Evolutionary conservation across 768 basidiomycete species (phyloP).

Genomic region (Lentinula aciculospora): DNA sequence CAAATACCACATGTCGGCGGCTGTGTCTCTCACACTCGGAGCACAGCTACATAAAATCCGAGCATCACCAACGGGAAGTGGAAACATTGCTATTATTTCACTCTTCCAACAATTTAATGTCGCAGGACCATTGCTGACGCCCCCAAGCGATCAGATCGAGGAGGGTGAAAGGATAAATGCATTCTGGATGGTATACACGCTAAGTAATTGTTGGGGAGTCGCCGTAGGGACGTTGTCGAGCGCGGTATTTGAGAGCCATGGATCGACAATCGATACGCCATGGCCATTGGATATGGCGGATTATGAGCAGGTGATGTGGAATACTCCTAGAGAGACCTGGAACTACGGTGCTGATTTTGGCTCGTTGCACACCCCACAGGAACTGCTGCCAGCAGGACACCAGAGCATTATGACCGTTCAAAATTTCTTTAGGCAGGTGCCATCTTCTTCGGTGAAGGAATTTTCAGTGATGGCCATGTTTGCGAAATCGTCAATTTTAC

Average conservation of each 20-base stretch:
- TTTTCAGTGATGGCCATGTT: constrained; percentile 1
- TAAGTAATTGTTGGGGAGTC: constrained; percentile 26
- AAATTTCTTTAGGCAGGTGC: constrained; percentile 8
- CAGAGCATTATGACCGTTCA: background rate
- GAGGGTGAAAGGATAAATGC: constrained; percentile 34
- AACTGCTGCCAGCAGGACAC: constrained; percentile 21
- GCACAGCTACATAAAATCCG: constrained; percentile 27
- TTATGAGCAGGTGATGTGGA: constrained; percentile 13
- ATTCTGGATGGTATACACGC: constrained; percentile 33
- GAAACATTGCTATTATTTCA: constrained; percentile 31
- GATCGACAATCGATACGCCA: constrained; percentile 8
- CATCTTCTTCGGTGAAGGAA: constrained; percentile 2
- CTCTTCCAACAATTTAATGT: constrained; percentile 14
- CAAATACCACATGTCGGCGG: constrained; percentile 31
- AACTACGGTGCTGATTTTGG: background rate
- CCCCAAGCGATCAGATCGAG: constrained; percentile 6
- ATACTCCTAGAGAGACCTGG: background rate
- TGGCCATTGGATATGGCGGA: constrained; percentile 10
- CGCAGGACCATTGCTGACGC: constrained; percentile 23
- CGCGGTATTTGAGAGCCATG: constrained; percentile 7
- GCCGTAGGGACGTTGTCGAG: constrained; percentile 16
- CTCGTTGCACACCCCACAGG: background rate
- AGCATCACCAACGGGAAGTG: constrained; percentile 26
- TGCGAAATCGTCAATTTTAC: constrained; percentile 13
- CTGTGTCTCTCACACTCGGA: constrained; percentile 24